Percentiles rank a stretch among this genome's conserved stretches.
Conservation (phyloP, 257 asterid species). For the Coffea eugenioides region DNA sequence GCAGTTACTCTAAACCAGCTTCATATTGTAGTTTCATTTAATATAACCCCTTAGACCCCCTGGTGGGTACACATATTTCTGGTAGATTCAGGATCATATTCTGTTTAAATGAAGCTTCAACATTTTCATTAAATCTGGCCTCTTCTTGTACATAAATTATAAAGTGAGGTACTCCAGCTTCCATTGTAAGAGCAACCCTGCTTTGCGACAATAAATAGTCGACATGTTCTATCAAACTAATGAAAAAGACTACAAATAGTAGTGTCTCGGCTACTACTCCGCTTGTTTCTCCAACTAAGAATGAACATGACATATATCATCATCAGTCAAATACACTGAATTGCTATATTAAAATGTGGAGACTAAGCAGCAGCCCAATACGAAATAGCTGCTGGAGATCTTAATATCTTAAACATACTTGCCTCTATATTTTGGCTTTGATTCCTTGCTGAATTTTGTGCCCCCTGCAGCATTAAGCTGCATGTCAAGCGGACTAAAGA, state of each 20-base stretch:
- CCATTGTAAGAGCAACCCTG: too few species aligned
- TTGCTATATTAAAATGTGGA: not conserved
- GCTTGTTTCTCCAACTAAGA: not conserved
- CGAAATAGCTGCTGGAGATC: conserved; percentile 1
- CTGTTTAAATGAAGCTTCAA: too few species aligned
- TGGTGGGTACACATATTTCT: too few species aligned
- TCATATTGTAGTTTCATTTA: too few species aligned
- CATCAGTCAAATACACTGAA: not conserved
- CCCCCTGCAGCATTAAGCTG: conserved; percentile 44
- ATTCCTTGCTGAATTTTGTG: conserved; percentile 38
- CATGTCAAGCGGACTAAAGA: conserved; percentile 64
- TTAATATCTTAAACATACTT: conserved; percentile 68
- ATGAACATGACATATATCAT: not conserved
- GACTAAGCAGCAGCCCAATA: conserved; percentile 4
- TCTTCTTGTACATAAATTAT: too few species aligned
- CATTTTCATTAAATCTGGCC: too few species aligned
- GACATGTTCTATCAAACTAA: too few species aligned
- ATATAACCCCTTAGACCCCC: too few species aligned
- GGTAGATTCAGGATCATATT: too few species aligned
- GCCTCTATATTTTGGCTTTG: conserved; percentile 88
- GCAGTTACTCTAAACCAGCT: too few species aligned
- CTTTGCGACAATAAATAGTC: too few species aligned
- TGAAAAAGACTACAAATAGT: not conserved
- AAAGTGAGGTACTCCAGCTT: too few species aligned
- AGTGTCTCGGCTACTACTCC: not conserved